Evolutionary conservation across 345 rosid species (phyloP).

Genomic region (Hibiscus tridactylites): DNA sequence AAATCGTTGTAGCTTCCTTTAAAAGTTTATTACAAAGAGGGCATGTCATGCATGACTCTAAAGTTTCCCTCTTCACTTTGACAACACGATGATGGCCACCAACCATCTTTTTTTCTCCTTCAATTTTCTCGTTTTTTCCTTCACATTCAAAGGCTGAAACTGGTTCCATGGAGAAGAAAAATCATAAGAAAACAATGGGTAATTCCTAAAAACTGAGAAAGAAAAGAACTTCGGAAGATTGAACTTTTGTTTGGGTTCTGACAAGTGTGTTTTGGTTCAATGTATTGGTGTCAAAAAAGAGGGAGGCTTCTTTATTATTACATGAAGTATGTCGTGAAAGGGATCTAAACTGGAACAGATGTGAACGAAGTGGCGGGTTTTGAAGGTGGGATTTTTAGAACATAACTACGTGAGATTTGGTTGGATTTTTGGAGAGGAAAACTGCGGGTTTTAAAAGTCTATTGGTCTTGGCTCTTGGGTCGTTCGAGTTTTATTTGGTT

Average conservation of each 20-base stretch:
- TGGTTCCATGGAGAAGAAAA: neutral
- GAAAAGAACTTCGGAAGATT: neutral
- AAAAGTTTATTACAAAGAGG: conserved; percentile 57
- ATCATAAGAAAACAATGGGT: neutral
- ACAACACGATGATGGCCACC: conserved; percentile 26
- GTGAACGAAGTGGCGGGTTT: neutral
- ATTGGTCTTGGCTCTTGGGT: neutral
- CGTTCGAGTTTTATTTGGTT: neutral
- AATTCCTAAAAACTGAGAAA: neutral
- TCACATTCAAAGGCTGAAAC: conserved; percentile 9
- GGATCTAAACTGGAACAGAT: conserved; percentile 6
- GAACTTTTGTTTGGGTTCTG: neutral
- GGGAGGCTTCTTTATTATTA: neutral
- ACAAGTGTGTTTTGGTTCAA: neutral
- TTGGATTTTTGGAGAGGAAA: neutral
- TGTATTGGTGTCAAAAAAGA: neutral
- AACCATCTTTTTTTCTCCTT: conserved; percentile 20
- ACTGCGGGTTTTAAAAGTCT: neutral
- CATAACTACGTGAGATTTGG: neutral
- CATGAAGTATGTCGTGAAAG: neutral
- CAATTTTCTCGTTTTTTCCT: neutral
- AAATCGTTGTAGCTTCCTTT: conserved; percentile 64
- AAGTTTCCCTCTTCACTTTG: conserved; percentile 38
- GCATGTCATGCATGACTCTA: conserved; percentile 72
- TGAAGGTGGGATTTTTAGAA: neutral